Base-by-base conservation (phyloP, 306 rosid genomes). In the Astragalus membranaceus region DNA sequence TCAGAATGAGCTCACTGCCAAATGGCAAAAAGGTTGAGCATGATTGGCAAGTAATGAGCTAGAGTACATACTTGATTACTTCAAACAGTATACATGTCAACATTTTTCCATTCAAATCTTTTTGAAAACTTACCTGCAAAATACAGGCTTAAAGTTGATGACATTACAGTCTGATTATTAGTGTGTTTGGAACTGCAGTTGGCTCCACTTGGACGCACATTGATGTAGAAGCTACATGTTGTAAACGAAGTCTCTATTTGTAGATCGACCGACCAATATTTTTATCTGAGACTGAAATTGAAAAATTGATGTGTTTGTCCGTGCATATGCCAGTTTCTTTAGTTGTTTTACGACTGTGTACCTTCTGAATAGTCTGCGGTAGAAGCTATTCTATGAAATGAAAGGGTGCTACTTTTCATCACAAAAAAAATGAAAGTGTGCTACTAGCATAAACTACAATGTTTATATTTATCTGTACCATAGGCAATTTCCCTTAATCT, bases 1-100 rank as follows among this genome's bases (percentile, higher is more conserved):
- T 57, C 43, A 17, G 60, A 55, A 23, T 50, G 51, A 71, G 44
- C 63, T 72, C 5, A 52, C 37, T 56, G 73, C 70, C 13, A 62
- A 55, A 47, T 56, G 54, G 41, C 42, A 37, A 36, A 70, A 61
- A 44, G 52, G 30, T 55, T 44, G 44, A 42, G 30, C 35, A 26
- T 26, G 30, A 26, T 26, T 26, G 30, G 30, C 30, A 2, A 30
- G 53, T 44, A 10, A 50, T 53, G 41, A 60, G 29, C n/a, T 30
- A 26, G 4, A 26, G 30, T 2, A 26, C 30, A 26, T 26, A 26
- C 30, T 2, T 26, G 4, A 26, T 26, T 26, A 26, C 30, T 26
- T 26, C 30, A 26, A 26, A 26, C 3, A 23, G 63, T 52, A 33
- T 8, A 35, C 5, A 5, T 7, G 11, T 64, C 52, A 63, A 62